A percentile compares a stretch with the other conserved stretches of the same genome.
Evolutionary conservation across 129 eudicot species (phyloP).

Genomic region (Flaveria robusta): DNA sequence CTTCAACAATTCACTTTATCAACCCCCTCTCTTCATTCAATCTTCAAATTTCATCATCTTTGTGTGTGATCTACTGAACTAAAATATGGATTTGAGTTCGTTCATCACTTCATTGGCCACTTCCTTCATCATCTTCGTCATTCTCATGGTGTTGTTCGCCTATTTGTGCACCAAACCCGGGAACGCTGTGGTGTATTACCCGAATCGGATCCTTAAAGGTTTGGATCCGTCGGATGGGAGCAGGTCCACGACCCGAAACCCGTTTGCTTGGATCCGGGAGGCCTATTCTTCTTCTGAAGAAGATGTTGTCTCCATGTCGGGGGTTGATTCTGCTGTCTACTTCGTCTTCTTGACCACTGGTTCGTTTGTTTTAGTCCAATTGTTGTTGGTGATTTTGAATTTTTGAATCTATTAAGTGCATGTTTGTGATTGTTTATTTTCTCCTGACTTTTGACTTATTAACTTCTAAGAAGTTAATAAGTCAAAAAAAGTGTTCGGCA

Average conservation of each 20-base stretch:
- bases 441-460: no score
- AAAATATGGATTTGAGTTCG: slow-evolving; percentile 75
- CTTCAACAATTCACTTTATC: neutral
- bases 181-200: slow-evolving; percentile 66
- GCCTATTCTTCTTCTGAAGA: slow-evolving; percentile 64
- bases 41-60: slow-evolving; percentile 6
- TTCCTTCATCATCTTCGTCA: slow-evolving; percentile 66
- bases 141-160: slow-evolving; percentile 72
- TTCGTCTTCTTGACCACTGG: slow-evolving; percentile 85
- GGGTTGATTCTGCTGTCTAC: slow-evolving; percentile 94
- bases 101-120: slow-evolving; percentile 78
- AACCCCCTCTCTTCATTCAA: slow-evolving; percentile 23
- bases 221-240: slow-evolving; percentile 77
- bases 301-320: slow-evolving; percentile 62
- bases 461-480: no score
- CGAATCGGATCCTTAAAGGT: slow-evolving; percentile 83
- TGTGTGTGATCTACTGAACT: neutral
- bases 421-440: no score
- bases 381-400: neutral
- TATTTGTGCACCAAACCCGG: slow-evolving; percentile 67
- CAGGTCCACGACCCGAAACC: slow-evolving; percentile 56
- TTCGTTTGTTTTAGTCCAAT: neutral
- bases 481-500: no score
- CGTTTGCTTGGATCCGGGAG: slow-evolving; percentile 87
- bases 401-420: no score